These are phyloP conservation scores for Tuber calosporum DNA, from an alignment of 495 filamentous ascomycete species.

Conservation along the genomic window DNA sequence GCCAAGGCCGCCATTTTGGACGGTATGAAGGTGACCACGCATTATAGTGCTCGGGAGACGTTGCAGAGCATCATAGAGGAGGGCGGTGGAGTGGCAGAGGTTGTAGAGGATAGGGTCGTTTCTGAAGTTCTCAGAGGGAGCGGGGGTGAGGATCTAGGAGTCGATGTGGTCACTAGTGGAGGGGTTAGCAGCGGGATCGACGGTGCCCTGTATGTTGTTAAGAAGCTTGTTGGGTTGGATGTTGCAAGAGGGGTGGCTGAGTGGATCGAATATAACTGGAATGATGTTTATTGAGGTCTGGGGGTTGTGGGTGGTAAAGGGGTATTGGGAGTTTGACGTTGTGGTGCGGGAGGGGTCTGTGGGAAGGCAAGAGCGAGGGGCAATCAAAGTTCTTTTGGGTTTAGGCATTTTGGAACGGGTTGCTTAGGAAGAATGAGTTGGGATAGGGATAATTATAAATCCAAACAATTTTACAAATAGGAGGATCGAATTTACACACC, in stretches of 20 bases:
- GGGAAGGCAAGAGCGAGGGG: not conserved
- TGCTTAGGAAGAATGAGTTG: not conserved
- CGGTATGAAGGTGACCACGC: slow-evolving; percentile 67
- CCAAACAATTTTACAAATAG: not conserved
- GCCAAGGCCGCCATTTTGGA: slow-evolving; percentile 63
- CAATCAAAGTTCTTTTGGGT: not conserved
- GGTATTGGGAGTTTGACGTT: not conserved
- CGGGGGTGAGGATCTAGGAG: slow-evolving; percentile 43
- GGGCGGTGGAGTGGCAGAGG: slow-evolving; percentile 50
- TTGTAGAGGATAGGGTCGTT: slow-evolving; percentile 63
- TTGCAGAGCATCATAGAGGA: slow-evolving; percentile 53
- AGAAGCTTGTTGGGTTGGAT: slow-evolving; percentile 52
- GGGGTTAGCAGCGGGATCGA: slow-evolving; percentile 71
- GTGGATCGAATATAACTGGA: slow-evolving; percentile 29
- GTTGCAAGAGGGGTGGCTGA: slow-evolving; percentile 14
- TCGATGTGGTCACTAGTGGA: slow-evolving; percentile 68
- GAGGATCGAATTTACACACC: not conserved
- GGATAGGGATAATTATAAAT: not conserved
- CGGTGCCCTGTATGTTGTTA: slow-evolving; percentile 69
- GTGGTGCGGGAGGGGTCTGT: not conserved
- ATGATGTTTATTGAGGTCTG: not conserved
- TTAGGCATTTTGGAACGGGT: not conserved
- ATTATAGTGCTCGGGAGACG: slow-evolving; percentile 54
- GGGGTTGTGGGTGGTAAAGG: not conserved
- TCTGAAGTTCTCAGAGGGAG: slow-evolving; percentile 12